Percentiles rank a stretch among this genome's conserved stretches.
phyloP scores from a whole-genome alignment of 352 stramenopile species.

The Phytophthora multivora region DNA sequence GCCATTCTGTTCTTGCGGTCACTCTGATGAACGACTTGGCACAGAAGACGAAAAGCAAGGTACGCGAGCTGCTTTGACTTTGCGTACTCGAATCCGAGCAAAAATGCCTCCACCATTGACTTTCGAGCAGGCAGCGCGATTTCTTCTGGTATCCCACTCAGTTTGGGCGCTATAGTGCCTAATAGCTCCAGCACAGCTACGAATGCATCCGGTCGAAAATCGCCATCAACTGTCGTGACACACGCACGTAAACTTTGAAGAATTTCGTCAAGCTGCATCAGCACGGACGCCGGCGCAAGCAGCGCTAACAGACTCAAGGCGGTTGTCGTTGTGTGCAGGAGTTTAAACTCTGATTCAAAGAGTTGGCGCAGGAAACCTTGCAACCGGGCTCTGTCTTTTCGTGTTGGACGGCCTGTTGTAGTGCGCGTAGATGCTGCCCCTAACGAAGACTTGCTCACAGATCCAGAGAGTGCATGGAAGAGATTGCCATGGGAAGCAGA shows the following conservation, averaged over 20 bases:
- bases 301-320: constrained; percentile 62
- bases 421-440: constrained; percentile 1
- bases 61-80: constrained; percentile 66
- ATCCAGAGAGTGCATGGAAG: constrained; percentile 59
- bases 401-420: constrained; percentile 19
- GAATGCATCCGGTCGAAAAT: constrained; percentile 71
- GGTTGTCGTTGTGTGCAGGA: constrained; percentile 63
- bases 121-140: constrained; percentile 28
- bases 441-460: constrained; percentile 31
- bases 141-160: constrained; percentile 16
- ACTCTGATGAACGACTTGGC: constrained; percentile 64
- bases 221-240: constrained; percentile 66
- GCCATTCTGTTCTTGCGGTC: constrained; percentile 39
- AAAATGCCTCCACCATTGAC: constrained; percentile 49
- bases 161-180: constrained; percentile 44
- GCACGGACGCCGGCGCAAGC: constrained; percentile 48
- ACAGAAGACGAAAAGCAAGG: constrained; percentile 68
- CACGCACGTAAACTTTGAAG: constrained; percentile 42
- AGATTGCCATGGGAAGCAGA: constrained; percentile 54
- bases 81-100: constrained; percentile 63
- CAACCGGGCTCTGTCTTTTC: constrained; percentile 39
- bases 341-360: constrained; percentile 63
- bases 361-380: constrained; percentile 51
- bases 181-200: constrained; percentile 69
- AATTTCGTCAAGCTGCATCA: constrained; percentile 41